Base-by-base conservation (phyloP, 306 rosid genomes). In the Rosa rugosa region DNA sequence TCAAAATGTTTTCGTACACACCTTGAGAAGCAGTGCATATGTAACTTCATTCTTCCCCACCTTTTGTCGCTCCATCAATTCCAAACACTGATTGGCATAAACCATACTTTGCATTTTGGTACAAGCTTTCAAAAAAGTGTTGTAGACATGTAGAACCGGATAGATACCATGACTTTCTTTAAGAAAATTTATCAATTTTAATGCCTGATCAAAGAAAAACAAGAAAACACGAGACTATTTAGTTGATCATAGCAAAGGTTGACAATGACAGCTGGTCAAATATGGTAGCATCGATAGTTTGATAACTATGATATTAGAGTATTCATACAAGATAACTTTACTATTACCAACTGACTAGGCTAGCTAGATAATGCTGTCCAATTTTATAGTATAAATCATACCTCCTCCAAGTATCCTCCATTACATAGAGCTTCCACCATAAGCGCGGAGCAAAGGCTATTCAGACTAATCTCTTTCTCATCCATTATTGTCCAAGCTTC, bases 401-500 rank as follows among this genome's bases (percentile, higher is more conserved):
- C 98, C 97, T 94, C 89, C 47, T 90, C 94, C 64, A 83, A 63
- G 86, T 85, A 84, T 83, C 91, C 94, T 74, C 92, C 93, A 75
- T 85, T 80, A 84, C 96, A 90, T 51, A 94, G 92, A 75, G 98
- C 82, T 63, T 65, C 81, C 36, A 86, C 62, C 86, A 94, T 89
- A 72, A 87, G 88, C 84, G 76, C 60, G 73, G 86, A 87, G 82
- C 96, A 88, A 12, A 0, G 66, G 71, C 74, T 46, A 68, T 92
- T 77, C 76, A 89, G 75, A 56, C 83, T 75, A 79, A 92, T 81
- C 60, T 87, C 85, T 69, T 83, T 87, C 77, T 66, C 86, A 71
- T 86, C 87, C 98, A 94, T 90, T 77, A 92, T 76, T 71, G 82
- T 86, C 97, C 93, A 92, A 67, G 87, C 88, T 83, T 94, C 92